phyloP scores from a whole-genome alignment of 371 early-diverging fungal species.

The Mortierella sp. region DNA sequence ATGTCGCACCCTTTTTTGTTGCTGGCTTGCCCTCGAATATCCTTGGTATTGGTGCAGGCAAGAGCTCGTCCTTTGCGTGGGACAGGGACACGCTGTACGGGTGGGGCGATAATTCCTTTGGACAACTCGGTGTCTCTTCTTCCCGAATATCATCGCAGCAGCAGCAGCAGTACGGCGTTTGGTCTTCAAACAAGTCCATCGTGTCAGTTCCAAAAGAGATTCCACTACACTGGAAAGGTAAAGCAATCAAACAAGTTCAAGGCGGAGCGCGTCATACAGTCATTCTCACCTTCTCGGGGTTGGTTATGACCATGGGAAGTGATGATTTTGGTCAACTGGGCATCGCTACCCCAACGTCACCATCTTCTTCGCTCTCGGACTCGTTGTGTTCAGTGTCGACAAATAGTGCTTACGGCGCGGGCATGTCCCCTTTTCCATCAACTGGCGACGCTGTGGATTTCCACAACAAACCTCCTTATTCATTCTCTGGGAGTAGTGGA shows the following conservation, averaged over 20 bases:
- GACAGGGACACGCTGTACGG: slow-evolving; percentile 35
- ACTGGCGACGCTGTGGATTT: too few species aligned
- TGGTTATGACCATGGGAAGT: slow-evolving; percentile 37
- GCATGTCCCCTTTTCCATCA: not conserved
- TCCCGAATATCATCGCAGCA: not conserved
- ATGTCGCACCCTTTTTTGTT: slow-evolving; percentile 29
- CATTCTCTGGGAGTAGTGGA: too few species aligned
- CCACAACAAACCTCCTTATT: too few species aligned
- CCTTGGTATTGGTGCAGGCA: slow-evolving; percentile 39
- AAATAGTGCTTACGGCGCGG: not conserved
- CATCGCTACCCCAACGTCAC: not conserved
- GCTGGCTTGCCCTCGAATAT: slow-evolving; percentile 14
- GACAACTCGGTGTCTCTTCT: slow-evolving; percentile 24
- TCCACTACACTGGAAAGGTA: slow-evolving; percentile 34
- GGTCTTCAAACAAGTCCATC: too few species aligned
- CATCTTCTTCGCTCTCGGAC: not conserved
- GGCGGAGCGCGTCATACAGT: slow-evolving; percentile 38
- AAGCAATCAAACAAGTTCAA: slow-evolving; percentile 28
- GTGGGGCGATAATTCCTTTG: slow-evolving; percentile 45
- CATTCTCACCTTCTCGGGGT: slow-evolving; percentile 21
- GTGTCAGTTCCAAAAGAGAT: slow-evolving; percentile 15
- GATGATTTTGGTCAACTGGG: slow-evolving; percentile 42
- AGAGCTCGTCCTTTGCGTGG: slow-evolving; percentile 36
- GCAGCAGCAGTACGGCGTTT: too few species aligned
- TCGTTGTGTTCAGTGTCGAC: too few species aligned